phyloP scores from a whole-genome alignment of 306 rosid genomes.

The Cucumis sativus region DNA sequence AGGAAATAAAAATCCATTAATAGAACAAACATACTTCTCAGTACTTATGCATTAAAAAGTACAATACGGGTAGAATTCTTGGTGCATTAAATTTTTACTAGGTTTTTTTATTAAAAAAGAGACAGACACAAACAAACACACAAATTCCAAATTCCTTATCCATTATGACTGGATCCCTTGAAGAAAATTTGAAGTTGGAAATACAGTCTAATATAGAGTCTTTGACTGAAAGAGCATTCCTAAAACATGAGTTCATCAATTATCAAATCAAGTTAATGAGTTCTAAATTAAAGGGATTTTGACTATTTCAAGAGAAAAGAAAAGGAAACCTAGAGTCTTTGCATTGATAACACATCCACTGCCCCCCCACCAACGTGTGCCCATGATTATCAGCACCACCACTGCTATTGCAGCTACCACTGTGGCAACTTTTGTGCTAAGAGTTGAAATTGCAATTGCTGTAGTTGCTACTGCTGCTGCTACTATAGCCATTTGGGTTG shows the following conservation, averaged over 20 bases:
- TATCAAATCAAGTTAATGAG: neutral
- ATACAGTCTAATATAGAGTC: neutral
- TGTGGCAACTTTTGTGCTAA: constrained; percentile 50
- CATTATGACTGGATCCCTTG: neutral
- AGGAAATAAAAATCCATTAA: neutral
- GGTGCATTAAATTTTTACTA: neutral
- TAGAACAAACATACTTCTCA: neutral
- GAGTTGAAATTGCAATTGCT: constrained; percentile 59
- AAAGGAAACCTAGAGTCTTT: constrained; percentile 28
- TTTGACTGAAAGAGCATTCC: neutral
- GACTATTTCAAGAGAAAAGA: neutral
- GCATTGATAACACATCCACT: constrained; percentile 37
- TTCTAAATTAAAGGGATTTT: neutral
- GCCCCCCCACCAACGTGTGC: constrained; percentile 74
- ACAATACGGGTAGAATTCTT: neutral
- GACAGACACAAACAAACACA: too few relatives aligned
- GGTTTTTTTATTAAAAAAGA: neutral
- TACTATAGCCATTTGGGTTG: constrained; percentile 63
- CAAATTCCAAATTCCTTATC: neutral
- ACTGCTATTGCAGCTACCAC: constrained; percentile 54
- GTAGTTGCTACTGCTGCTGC: constrained; percentile 65
- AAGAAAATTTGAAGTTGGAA: neutral
- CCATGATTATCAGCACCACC: constrained; percentile 60
- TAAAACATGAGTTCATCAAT: neutral
- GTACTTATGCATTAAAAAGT: neutral